Percentiles rank a stretch among this genome's conserved stretches.
These are phyloP conservation scores for Diaporthe amygdali DNA, from an alignment of 2,329 filamentous ascomycete species.

Conservation along the genomic window DNA sequence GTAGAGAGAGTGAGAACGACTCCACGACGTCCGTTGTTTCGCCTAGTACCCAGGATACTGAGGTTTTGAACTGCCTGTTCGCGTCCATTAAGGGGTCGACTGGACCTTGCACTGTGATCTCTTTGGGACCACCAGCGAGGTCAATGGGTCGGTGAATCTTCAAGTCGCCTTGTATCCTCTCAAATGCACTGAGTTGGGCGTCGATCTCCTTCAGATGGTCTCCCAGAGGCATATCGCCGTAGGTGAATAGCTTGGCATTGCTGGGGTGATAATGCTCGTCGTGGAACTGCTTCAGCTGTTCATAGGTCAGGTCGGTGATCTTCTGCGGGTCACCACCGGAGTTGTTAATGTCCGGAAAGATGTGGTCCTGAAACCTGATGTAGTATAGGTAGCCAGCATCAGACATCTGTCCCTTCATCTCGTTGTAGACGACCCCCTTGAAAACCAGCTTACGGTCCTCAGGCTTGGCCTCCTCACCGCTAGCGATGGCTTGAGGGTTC, in stretches of 20 bases:
- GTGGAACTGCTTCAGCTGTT: conserved; percentile 88
- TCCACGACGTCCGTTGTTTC: conserved; percentile 84
- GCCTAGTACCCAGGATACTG: conserved; percentile 89
- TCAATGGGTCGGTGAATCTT: conserved; percentile 79
- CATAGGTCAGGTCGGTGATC: conserved; percentile 93
- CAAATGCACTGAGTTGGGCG: conserved; percentile 74
- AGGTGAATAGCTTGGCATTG: conserved; percentile 95
- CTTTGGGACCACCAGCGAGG: conserved; percentile 68
- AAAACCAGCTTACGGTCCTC: conserved; percentile 80
- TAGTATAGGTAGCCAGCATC: conserved; percentile 97
- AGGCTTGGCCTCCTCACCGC: conserved; percentile 46
- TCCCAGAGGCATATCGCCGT: conserved; percentile 86
- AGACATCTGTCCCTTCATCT: conserved; percentile 99
- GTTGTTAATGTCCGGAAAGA: conserved; percentile 94
- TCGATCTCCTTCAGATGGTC: conserved; percentile 84
- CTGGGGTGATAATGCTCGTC: conserved; percentile 95
- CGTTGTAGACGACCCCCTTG: conserved; percentile 98
- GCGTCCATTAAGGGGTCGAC: conserved; percentile 84
- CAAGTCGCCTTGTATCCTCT: conserved; percentile 70
- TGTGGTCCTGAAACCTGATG: conserved; percentile 91
- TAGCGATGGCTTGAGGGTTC: conserved; percentile 70
- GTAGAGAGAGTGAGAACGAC: conserved; percentile 82
- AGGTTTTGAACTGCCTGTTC: conserved; percentile 92
- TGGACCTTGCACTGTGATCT: conserved; percentile 78
- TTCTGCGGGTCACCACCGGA: conserved; percentile 95